Base-by-base conservation (phyloP, 495 filamentous ascomycete genomes). In the Clohesyomyces aquaticus region DNA sequence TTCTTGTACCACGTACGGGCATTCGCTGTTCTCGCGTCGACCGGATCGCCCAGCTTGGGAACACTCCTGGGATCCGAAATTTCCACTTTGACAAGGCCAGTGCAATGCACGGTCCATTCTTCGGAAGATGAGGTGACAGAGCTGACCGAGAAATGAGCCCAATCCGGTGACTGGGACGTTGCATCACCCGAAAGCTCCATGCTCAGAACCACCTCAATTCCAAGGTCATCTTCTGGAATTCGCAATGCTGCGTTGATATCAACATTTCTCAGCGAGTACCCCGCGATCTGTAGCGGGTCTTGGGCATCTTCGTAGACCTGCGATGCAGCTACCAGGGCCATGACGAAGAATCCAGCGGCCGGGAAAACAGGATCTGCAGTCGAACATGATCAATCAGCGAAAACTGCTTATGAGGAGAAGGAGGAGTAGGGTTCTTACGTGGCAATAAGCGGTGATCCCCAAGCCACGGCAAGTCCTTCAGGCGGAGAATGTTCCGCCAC, bases 191-290 rank as follows among this genome's bases (percentile, higher is more conserved):
- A 41, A 51, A 52, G 41, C 46, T 66, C 47, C 55, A 74, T 51
- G 28, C 23, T 69, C 4, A 63, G 22, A 9, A 67, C 22, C 4
- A 69, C 26, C 11, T 74, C 72, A 28, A 69, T 41, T 14, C 68
- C 63, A 19, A 48, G 25, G 26, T 67, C 67, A 21, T 68, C 65
- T 25, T 69, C 68, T 4, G 72, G 70, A 23, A 74, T 59, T 25
- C 29, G 16, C 47, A 74, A 16, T 10, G 59, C 32, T 12, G 38
- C 21, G 9, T 53, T 58, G 23, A 73, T 63, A 16, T 42, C 18
- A 14, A 73, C 59, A 42, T 68, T 63, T 14, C 63, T 54, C 10
- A 73, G 48, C 1, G 42, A 49, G 42, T 38, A 67, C 6, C 67
- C 67, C 11, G 19, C 19, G 12, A 65, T 16, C 14, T 9, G 46